Conservation (phyloP, 1,284 basidiomycete species). For the Lignosus rhinocerotis region DNA sequence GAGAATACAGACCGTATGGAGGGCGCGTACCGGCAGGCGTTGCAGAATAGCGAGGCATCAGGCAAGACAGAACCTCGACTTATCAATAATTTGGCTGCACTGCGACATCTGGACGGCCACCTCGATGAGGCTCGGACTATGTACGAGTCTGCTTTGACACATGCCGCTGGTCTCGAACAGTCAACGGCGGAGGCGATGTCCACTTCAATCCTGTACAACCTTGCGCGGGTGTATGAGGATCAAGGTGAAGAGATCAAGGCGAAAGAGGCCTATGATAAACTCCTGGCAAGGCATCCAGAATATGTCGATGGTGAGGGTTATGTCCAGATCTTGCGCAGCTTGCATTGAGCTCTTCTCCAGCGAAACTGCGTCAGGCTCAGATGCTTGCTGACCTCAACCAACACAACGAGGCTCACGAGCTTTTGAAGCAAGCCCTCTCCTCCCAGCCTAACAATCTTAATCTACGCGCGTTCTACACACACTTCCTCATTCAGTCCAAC, state of each 20-base stretch:
- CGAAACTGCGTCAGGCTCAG: conserved; percentile 86
- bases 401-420: conserved; percentile 79
- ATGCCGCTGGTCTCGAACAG: conserved; percentile 47
- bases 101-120: conserved; percentile 75
- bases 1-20: conserved; percentile 75
- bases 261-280: conserved; percentile 81
- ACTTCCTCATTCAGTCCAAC: conserved; percentile 82
- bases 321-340: background rate
- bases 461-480: conserved; percentile 82
- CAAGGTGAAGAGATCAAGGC: conserved; percentile 71
- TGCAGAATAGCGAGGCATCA: conserved; percentile 55
- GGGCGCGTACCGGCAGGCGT: conserved; percentile 73
- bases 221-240: conserved; percentile 87
- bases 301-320: conserved; percentile 84
- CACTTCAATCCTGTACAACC: conserved; percentile 85
- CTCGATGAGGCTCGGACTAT: conserved; percentile 53
- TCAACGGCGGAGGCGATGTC: conserved; percentile 67
- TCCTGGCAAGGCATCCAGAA: conserved; percentile 85
- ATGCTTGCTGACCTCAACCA: conserved; percentile 71
- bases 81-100: conserved; percentile 80
- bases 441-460: conserved; percentile 75
- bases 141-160: conserved; percentile 72
- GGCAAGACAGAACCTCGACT: conserved; percentile 63
- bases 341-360: conserved; percentile 30
- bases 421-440: conserved; percentile 83